A percentile compares a stretch with the other conserved stretches of the same genome.
Conservation (phyloP, 2,329 filamentous ascomycete species). For the Alternaria brassicae region DNA sequence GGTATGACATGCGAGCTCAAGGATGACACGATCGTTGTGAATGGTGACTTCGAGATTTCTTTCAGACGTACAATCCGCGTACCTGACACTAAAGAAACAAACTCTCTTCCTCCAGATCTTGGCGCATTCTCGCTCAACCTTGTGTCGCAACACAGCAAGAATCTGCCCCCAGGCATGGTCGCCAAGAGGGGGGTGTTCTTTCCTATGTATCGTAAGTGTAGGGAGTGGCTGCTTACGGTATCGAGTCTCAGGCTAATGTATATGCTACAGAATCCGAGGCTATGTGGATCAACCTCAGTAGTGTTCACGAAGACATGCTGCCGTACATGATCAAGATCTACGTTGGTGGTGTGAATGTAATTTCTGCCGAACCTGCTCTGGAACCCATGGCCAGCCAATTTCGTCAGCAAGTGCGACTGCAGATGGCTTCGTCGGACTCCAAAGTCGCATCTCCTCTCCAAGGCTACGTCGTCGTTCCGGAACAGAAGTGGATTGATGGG, state of each 20-base stretch:
- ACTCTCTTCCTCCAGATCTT: conserved; percentile 20
- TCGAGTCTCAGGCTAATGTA: not conserved
- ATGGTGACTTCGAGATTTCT: conserved; percentile 21
- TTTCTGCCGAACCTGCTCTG: conserved; percentile 47
- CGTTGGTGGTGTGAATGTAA: conserved; percentile 52
- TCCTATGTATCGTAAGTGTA: conserved; percentile 58
- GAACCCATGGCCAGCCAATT: not conserved
- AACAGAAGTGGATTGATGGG: conserved; percentile 55
- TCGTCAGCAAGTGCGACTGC: conserved; percentile 2
- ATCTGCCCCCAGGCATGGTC: conserved; percentile 46
- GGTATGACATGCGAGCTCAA: not conserved
- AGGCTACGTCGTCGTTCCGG: conserved; percentile 54
- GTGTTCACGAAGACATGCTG: not conserved
- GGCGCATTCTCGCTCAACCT: conserved; percentile 20
- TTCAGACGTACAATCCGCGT: conserved; percentile 28
- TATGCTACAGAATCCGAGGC: conserved; percentile 48
- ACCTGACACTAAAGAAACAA: conserved; percentile 41
- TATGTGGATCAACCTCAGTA: conserved; percentile 53
- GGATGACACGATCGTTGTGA: conserved; percentile 3
- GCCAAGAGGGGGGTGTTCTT: conserved; percentile 56
- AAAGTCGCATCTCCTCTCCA: conserved; percentile 30
- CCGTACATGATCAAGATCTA: conserved; percentile 52
- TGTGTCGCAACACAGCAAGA: conserved; percentile 30
- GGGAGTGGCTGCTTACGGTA: too few relatives aligned
- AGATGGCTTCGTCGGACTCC: not conserved